phyloP scores from a whole-genome alignment of 352 stramenopile genomes.

The Pythium aquatile region DNA sequence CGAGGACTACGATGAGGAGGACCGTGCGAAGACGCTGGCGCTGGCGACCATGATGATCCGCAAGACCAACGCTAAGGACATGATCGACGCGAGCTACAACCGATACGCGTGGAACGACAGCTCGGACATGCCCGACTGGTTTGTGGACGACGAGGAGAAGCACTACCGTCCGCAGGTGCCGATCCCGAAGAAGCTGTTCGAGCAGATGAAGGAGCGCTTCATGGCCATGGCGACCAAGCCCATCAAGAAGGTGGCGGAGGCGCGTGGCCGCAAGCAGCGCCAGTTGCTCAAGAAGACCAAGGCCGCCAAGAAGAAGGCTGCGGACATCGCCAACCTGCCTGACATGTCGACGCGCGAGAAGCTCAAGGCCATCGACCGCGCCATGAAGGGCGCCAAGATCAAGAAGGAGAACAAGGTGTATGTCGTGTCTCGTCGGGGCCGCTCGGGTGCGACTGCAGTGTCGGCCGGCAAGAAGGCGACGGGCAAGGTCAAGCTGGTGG shows the following conservation, averaged over 20 bases:
- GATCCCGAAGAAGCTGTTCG: slow-evolving; percentile 95
- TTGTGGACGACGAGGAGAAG: slow-evolving; percentile 94
- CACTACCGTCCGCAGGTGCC: slow-evolving; percentile 98
- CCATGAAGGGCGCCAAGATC: slow-evolving; percentile 91
- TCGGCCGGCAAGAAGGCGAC: slow-evolving; percentile 75
- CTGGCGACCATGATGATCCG: slow-evolving; percentile 98
- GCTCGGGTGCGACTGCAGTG: slow-evolving; percentile 44
- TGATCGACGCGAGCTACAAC: slow-evolving; percentile 99
- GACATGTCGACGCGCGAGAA: slow-evolving; percentile 98
- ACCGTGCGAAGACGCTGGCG: slow-evolving; percentile 95
- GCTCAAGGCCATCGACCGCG: slow-evolving; percentile 97
- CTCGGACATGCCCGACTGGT: slow-evolving; percentile 96
- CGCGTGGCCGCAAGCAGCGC: slow-evolving; percentile 94
- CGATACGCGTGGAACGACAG: slow-evolving; percentile 99
- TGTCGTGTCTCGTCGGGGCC: slow-evolving; percentile 89
- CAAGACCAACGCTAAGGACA: slow-evolving; percentile 95
- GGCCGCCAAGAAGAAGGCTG: slow-evolving; percentile 97
- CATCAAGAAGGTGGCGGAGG: slow-evolving; percentile 99
- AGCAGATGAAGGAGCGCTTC: slow-evolving; percentile 98
- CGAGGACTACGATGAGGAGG: slow-evolving; percentile 97
- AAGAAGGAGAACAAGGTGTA: slow-evolving; percentile 96
- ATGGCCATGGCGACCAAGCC: slow-evolving; percentile 95
- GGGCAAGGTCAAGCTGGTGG: slow-evolving; percentile 96
- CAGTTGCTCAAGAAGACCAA: slow-evolving; percentile 94
- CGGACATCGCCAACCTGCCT: slow-evolving; percentile 92